Conservation (phyloP, 768 basidiomycete species). For the Suillus spraguei region DNA sequence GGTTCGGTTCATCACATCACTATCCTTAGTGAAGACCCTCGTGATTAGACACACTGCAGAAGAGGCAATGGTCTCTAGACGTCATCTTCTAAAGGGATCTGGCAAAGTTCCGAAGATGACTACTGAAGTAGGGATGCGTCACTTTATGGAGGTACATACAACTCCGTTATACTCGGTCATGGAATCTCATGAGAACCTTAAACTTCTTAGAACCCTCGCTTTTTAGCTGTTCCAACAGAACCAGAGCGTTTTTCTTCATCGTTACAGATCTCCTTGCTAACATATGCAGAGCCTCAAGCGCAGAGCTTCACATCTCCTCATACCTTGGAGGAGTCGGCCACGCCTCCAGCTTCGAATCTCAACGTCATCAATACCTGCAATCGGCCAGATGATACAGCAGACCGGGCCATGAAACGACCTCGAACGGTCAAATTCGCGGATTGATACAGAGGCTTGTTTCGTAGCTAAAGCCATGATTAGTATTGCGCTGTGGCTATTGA, state of each 20-base stretch:
- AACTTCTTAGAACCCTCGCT: neutral
- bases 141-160: slow-evolving; percentile 64
- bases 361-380: neutral
- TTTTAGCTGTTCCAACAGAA: neutral
- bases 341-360: neutral
- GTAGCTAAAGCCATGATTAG: neutral
- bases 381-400: neutral
- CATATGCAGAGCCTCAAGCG: neutral
- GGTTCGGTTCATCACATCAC: neutral
- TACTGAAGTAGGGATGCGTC: slow-evolving; percentile 75
- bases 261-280: slow-evolving; percentile 1
- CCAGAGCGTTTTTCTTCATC: neutral
- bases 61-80: slow-evolving; percentile 73
- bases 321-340: neutral
- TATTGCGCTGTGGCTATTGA: neutral
- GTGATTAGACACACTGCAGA: slow-evolving; percentile 80
- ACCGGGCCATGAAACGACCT: slow-evolving; percentile 3
- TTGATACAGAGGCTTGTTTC: neutral
- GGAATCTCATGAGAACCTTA: neutral
- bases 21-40: slow-evolving; percentile 67
- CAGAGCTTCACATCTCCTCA: neutral
- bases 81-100: slow-evolving; percentile 52
- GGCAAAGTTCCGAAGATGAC: slow-evolving; percentile 60
- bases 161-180: neutral
- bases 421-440: slow-evolving; percentile 3